Evolutionary conservation across 352 stramenopile genomes (phyloP).

Genomic region (Thalassiosira livingstoniorum): DNA sequence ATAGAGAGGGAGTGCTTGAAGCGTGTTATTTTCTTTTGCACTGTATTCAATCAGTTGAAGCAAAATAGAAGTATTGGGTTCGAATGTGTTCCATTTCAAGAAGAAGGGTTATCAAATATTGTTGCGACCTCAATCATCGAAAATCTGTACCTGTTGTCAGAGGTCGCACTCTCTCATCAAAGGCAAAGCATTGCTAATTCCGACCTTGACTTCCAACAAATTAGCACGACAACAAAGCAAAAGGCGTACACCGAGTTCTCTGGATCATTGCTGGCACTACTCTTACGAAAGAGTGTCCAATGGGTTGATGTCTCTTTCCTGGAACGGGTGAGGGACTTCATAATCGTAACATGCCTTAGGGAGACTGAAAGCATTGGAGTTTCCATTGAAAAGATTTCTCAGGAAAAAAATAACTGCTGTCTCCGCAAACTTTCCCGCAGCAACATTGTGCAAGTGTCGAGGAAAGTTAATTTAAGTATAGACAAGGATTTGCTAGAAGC

Average conservation of each 20-base stretch:
- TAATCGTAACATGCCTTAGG: constrained; percentile 36
- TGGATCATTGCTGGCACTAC: constrained; percentile 32
- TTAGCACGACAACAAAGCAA: constrained; percentile 40
- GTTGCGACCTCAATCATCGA: constrained; percentile 34
- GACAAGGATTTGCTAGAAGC: constrained; percentile 17
- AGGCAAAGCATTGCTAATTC: constrained; percentile 25
- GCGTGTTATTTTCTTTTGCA: constrained; percentile 34
- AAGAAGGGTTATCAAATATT: background rate
- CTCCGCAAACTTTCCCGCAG: constrained; percentile 24
- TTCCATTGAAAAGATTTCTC: constrained; percentile 44
- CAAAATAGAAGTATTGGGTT: constrained; percentile 17
- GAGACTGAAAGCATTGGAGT: constrained; percentile 24
- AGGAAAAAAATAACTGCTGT: constrained; percentile 27
- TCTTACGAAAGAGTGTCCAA: constrained; percentile 25
- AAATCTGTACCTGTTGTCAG: constrained; percentile 53
- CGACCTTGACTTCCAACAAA: constrained; percentile 41
- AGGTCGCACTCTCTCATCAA: constrained; percentile 45
- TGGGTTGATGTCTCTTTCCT: constrained; percentile 7
- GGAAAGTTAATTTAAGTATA: constrained; percentile 21
- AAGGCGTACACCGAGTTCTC: constrained; percentile 42
- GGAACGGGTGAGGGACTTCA: constrained; percentile 9
- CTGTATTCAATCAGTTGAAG: constrained; percentile 27
- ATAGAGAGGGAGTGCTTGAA: constrained; percentile 57
- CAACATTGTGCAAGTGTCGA: background rate
- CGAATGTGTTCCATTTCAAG: constrained; percentile 4